These are phyloP conservation scores for Alternaria ethzedia DNA, from an alignment of 2,329 filamentous ascomycete species.

Conservation along the genomic window DNA sequence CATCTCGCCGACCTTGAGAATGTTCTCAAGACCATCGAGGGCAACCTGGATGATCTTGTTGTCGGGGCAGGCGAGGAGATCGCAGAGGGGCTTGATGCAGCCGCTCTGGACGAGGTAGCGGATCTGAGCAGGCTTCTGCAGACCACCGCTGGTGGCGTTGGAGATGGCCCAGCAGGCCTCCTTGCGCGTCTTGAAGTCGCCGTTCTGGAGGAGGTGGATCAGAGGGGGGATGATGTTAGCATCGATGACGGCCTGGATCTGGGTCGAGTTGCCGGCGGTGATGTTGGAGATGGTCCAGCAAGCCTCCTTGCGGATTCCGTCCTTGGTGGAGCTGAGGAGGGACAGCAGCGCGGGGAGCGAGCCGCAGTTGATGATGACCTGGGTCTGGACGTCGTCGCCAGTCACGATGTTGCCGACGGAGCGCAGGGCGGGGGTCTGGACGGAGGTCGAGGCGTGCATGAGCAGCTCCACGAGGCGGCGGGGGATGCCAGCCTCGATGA, in stretches of 20 bases:
- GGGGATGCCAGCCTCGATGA: constrained; percentile 97
- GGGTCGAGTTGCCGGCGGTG: constrained; percentile 94
- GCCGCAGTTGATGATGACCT: constrained; percentile 99
- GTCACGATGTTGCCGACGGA: constrained; percentile 99
- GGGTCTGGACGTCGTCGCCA: constrained; percentile 96
- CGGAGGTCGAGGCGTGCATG: constrained; percentile 97
- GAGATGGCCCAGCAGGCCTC: constrained; percentile 99
- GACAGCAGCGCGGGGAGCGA: constrained; percentile 90
- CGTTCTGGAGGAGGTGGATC: constrained; percentile 94
- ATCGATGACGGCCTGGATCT: constrained; percentile 96
- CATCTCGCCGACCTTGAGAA: constrained; percentile 98
- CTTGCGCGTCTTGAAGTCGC: constrained; percentile 98
- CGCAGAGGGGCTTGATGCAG: constrained; percentile 96
- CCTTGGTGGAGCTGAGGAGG: constrained; percentile 94
- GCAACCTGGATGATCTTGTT: constrained; percentile 99
- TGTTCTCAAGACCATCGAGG: constrained; percentile 97
- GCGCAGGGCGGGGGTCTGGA: constrained; percentile 94
- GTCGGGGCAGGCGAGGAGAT: constrained; percentile 92
- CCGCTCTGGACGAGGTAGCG: constrained; percentile 91
- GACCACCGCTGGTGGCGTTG: constrained; percentile 94
- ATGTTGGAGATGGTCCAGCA: constrained; percentile 99
- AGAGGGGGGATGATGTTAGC: constrained; percentile 95
- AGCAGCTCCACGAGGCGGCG: constrained; percentile 94
- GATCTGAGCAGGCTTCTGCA: constrained; percentile 99
- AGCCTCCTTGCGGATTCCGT: constrained; percentile 98